Evolutionary conservation across 2,329 filamentous ascomycete species (phyloP), one percentile per base, ranked within the genome.

Genomic region (Leptographium flavum): DNA sequence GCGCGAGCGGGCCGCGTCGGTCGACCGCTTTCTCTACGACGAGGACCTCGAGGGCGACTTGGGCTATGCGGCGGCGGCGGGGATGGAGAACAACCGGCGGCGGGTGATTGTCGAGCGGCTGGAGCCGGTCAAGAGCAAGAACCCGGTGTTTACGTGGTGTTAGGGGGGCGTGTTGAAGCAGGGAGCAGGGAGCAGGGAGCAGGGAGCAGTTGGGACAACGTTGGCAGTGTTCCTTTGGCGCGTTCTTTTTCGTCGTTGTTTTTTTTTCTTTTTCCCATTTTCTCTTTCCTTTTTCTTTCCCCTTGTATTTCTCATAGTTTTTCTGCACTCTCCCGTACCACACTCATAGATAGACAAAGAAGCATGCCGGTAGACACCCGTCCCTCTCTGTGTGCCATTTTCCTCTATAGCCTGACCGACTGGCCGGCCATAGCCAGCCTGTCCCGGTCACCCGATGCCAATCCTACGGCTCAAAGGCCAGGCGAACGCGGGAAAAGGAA

Each of bases 111-210:
- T 98, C 40, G 92, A 98, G 69, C 73, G 92, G 51, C 66, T 98
- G 47, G 92, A 98, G 69, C 84, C 90, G 49, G 92, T 98, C 50
- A 96, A 96, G 71, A 86, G 81, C 58, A 83, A 83, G 60, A 93
- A 94, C 59, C 92, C 92, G 2, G 87, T 98, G 28, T 98, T 98
- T 63, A 94, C 85, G 38, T 98, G 92, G 85, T 98, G 92, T 69
- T 96, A 67, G 67, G 27, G 22, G 15, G n/a, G 8, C 15, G 4
- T 3, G 15, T 5, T 15, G 8, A 27, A 25, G 23, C 10, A 38
- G 15, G 23, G 33, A 10, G 17, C 5, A 31, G 28, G 19, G 39
- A 42, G 23, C 19, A 33, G 17, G 5, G 17, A n/a, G 33, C 2
- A 22, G 15, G 15, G 27, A 17, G 15, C 9, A 31, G 28, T 8